A percentile compares a stretch with the other conserved stretches of the same genome.
These are phyloP conservation scores for Tetramitus jugosus DNA, from an alignment of 208 protist species.

Conservation along the genomic window DNA sequence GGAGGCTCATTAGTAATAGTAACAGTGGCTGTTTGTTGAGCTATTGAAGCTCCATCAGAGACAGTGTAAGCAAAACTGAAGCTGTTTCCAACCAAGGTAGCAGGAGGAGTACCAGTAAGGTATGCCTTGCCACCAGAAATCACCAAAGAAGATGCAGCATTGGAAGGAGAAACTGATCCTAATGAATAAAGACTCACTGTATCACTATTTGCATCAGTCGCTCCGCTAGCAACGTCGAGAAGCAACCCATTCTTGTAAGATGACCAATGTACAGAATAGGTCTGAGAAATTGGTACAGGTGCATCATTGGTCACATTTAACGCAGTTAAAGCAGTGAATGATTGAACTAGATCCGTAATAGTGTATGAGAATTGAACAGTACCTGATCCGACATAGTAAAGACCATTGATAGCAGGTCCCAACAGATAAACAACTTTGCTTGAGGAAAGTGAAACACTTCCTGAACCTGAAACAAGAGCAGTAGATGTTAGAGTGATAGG, in stretches of 20 bases:
- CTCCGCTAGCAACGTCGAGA: not conserved
- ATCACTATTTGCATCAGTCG: not conserved
- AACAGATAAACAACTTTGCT: not conserved
- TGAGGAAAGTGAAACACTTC: not conserved
- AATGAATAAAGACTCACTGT: not conserved
- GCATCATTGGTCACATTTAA: not conserved
- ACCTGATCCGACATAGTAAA: too few species aligned
- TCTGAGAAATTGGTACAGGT: not conserved
- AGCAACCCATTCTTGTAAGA: not conserved
- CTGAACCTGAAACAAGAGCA: not conserved
- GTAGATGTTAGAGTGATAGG: not conserved
- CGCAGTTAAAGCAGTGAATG: too few species aligned
- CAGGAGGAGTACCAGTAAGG: too few species aligned
- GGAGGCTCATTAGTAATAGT: not conserved
- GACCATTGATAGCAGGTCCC: not conserved
- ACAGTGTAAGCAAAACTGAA: too few species aligned
- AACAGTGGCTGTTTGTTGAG: not conserved
- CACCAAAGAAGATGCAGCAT: not conserved
- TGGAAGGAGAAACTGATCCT: not conserved
- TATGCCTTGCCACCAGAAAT: too few species aligned
- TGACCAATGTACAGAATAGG: not conserved
- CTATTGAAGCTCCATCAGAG: not conserved
- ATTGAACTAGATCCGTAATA: not conserved
- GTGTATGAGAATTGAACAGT: not conserved
- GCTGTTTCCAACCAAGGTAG: too few species aligned